These are phyloP conservation scores for Pseudogymnoascus sp. DNA, from an alignment of 2,329 filamentous ascomycete genomes.

Conservation along the genomic window DNA sequence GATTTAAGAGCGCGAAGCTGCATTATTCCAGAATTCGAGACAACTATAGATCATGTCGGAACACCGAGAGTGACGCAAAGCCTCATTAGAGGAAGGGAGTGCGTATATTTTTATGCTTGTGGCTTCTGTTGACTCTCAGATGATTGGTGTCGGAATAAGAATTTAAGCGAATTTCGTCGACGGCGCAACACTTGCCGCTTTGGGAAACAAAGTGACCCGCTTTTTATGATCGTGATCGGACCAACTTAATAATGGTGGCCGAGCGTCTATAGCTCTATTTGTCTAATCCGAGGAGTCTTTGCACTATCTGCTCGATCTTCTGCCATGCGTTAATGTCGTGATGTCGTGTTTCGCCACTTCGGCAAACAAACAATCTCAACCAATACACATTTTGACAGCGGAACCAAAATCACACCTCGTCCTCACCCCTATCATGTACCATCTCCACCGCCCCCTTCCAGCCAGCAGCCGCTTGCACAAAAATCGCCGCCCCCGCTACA, in stretches of 20 bases:
- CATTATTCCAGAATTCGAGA: not conserved
- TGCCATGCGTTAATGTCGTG: not conserved
- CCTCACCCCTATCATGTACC: not conserved
- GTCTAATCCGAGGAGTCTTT: not conserved
- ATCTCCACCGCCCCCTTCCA: conserved; percentile 36
- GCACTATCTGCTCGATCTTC: not conserved
- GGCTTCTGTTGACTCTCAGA: not conserved
- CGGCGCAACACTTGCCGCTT: not conserved
- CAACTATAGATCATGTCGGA: not conserved
- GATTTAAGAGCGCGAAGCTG: not conserved
- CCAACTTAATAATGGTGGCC: not conserved
- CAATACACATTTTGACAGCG: not conserved
- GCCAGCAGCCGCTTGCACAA: conserved; percentile 52
- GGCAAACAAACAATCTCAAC: not conserved
- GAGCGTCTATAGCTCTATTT: not conserved
- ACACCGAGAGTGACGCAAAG: not conserved
- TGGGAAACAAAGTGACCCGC: not conserved
- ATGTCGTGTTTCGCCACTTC: not conserved
- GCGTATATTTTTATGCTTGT: not conserved
- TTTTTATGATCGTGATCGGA: not conserved
- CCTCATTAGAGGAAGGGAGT: not conserved
- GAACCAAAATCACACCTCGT: not conserved
- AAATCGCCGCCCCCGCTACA: conserved; percentile 40
- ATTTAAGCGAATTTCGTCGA: not conserved
- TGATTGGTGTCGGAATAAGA: not conserved